These are phyloP conservation scores for Solanum tarijense DNA, from an alignment of 257 asterid genomes.

Conservation along the genomic window DNA sequence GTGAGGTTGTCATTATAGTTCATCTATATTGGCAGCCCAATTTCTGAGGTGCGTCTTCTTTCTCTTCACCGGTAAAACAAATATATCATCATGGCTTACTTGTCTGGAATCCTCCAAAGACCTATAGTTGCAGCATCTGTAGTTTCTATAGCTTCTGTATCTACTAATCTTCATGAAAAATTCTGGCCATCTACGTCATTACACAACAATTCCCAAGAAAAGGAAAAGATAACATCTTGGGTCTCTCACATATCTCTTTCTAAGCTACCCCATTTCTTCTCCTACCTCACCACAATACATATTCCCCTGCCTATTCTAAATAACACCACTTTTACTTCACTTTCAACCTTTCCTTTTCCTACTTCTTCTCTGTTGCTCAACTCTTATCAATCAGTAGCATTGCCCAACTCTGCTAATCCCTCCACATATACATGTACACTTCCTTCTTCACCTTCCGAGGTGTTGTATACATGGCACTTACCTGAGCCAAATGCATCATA, in stretches of 20 bases:
- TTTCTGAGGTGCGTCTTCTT: conserved; percentile 3
- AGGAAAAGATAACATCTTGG: conserved; percentile 45
- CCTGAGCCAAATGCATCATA: conserved; percentile 51
- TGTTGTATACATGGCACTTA: conserved; percentile 78
- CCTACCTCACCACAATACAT: conserved; percentile 32
- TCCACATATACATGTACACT: conserved; percentile 12
- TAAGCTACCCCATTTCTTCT: conserved; percentile 47
- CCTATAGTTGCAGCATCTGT: conserved; percentile 87
- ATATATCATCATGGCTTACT: conserved; percentile 55
- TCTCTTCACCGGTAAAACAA: background rate
- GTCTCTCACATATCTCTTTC: conserved; percentile 52
- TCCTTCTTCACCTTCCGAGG: conserved; percentile 42
- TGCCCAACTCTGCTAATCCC: conserved; percentile 55
- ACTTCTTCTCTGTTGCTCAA: conserved; percentile 35
- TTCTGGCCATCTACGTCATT: conserved; percentile 30
- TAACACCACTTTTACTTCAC: conserved; percentile 15
- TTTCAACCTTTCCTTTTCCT: conserved; percentile 16
- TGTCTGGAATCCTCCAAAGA: conserved; percentile 64
- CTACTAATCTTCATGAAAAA: conserved; percentile 64
- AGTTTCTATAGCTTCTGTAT: conserved; percentile 65
- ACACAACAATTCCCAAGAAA: conserved; percentile 27
- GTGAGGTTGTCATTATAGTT: conserved; percentile 27
- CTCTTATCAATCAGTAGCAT: conserved; percentile 44
- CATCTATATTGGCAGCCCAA: conserved; percentile 27
- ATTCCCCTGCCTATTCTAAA: conserved; percentile 44